Percentiles rank a stretch among this genome's conserved stretches.
Conservation (phyloP, 2,329 filamentous ascomycete species). For the Colletotrichum viniferum region DNA sequence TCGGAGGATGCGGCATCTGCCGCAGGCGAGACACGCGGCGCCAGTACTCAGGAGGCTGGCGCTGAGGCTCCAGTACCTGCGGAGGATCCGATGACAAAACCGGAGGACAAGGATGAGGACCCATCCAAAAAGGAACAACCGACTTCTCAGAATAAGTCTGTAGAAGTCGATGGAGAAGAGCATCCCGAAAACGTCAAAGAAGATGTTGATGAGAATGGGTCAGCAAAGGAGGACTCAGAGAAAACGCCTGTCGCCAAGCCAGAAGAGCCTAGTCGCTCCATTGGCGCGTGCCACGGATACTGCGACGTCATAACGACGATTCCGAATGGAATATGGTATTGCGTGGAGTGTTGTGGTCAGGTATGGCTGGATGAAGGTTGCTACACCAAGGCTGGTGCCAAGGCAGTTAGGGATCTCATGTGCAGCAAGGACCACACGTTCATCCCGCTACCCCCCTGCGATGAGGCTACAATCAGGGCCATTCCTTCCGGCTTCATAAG, state of each 20-base stretch:
- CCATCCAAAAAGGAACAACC: rapidly evolving
- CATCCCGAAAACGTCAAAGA: background rate
- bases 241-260: background rate
- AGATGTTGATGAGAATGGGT: background rate
- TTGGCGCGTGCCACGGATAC: background rate
- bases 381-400: background rate
- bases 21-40: background rate
- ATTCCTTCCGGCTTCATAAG: background rate
- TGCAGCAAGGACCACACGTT: background rate
- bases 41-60: background rate
- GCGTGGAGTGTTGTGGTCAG: background rate
- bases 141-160: background rate
- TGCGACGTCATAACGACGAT: background rate
- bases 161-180: background rate
- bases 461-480: background rate
- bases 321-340: background rate
- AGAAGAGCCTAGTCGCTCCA: background rate
- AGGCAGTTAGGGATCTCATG: background rate
- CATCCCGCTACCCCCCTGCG: background rate
- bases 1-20: background rate
- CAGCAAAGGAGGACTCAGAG: background rate
- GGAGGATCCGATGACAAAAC: background rate
- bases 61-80: background rate
- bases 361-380: background rate
- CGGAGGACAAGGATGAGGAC: background rate